These are phyloP conservation scores for Isochrysis galbana DNA, from an alignment of 78 protist species.

Conservation along the genomic window DNA sequence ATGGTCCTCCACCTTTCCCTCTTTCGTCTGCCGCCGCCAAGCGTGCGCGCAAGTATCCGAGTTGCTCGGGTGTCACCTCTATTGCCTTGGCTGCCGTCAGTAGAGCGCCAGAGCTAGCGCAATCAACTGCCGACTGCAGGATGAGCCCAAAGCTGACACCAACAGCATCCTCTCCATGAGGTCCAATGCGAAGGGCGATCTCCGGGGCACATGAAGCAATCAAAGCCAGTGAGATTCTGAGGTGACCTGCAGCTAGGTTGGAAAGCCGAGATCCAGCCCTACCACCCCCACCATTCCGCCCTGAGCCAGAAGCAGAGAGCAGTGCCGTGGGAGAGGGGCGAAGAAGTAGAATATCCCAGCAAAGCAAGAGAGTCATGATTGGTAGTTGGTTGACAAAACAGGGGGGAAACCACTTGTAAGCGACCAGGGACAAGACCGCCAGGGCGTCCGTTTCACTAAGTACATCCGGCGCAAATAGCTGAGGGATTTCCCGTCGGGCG, in stretches of 20 bases:
- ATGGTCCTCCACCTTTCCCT: neutral
- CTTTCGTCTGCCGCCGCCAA: neutral
- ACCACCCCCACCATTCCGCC: neutral
- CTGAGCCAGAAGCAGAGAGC: neutral
- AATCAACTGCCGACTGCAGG: neutral
- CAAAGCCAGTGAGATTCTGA: neutral
- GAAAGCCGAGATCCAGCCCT: neutral
- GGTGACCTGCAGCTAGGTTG: neutral
- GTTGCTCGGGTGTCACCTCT: neutral
- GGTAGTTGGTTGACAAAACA: conserved; percentile 18
- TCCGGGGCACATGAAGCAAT: neutral
- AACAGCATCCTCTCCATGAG: neutral
- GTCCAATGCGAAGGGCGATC: neutral
- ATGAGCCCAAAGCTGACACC: neutral
- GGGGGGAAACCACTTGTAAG: conserved; percentile 4
- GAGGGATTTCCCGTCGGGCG: neutral
- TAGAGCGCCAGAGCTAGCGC: neutral
- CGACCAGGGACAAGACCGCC: neutral
- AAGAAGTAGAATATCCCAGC: neutral
- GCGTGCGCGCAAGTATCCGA: neutral
- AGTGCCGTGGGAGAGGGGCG: neutral
- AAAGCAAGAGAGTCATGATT: neutral
- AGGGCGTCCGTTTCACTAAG: neutral
- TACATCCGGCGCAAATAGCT: neutral
- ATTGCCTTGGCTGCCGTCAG: neutral